These are phyloP conservation scores for Ophiostoma himal-ulmi DNA, from an alignment of 2,329 filamentous ascomycete species.

Conservation along the genomic window DNA sequence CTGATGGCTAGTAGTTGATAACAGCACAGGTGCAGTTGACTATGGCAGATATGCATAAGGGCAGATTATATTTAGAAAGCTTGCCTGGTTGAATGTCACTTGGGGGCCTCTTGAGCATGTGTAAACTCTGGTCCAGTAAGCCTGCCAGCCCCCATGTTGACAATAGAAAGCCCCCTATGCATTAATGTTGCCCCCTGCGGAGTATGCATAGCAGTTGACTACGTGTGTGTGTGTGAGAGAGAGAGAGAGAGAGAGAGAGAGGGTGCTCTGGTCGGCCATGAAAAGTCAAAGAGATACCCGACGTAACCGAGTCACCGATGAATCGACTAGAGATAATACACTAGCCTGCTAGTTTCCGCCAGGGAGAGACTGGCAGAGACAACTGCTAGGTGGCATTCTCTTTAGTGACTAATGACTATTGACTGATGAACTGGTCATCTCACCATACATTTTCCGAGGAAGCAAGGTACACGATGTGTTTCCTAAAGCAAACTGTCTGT, in stretches of 20 bases:
- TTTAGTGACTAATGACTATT: neutral
- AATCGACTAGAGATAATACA: neutral
- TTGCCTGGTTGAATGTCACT: neutral
- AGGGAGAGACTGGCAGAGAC: neutral
- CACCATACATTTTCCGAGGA: neutral
- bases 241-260: too few species aligned
- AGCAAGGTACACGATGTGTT: neutral
- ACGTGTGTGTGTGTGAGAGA: neutral
- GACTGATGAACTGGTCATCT: neutral
- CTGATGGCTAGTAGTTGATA: neutral
- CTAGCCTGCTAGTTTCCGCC: neutral
- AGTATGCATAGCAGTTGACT: neutral
- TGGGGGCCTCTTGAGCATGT: neutral
- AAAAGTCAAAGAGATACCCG: neutral
- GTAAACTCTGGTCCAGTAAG: neutral
- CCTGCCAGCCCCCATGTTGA: neutral
- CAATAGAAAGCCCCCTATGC: neutral
- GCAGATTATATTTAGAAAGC: neutral
- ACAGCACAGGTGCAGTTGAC: neutral
- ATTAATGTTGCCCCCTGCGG: neutral
- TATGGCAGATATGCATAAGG: neutral
- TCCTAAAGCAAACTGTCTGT: neutral
- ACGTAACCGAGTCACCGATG: neutral
- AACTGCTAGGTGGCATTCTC: neutral
- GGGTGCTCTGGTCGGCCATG: neutral